Evolutionary conservation across 1,284 basidiomycete genomes (phyloP), one percentile per base, ranked within the genome.

Genomic region (Hypsizygus ulmarius): DNA sequence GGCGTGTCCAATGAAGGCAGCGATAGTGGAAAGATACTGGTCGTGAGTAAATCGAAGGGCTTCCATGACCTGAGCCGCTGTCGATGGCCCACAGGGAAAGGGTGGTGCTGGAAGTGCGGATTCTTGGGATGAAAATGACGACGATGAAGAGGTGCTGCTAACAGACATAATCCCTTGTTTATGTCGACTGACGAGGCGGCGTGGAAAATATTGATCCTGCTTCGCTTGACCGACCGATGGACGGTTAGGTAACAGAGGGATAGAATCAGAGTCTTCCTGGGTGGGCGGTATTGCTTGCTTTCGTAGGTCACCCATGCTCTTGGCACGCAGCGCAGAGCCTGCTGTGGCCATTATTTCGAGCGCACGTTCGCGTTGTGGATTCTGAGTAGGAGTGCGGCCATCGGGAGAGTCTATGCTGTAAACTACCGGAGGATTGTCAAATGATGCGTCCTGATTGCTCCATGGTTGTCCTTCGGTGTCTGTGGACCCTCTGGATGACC

Each of bases 1-100:
- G 1, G 93, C 90, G 61, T 97, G 94, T 1, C 95, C 95, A 59
- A 99, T 96, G 66, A 99, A 95, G 2, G 94, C 94, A 9, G 96
- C 95, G 59, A 97, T 93, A 12, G 92, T 90, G 3, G 93, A 96
- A 5, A 97, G 74, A 55, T 97, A 88, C 51, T 89, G 83, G 61
- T 96, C 93, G 64, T 96, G 92, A 8, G 90, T 90, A 44, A 75
- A 67, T 15, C 85, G 82, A 21, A 92, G 72, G 3, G 81, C 78
- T 45, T 86, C 83, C 65, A 87, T 75, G 3, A 90, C 80, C 58
- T 87, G 81, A 2, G 74, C 64, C 25, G 81, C 74, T 15, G 78
- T 82, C 39, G 82, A 80, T 21, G 84, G 81, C 5, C 88, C 87
- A 34, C 74, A 74, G 34, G 88, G 87, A 60, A 90, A 87, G 7